Base-by-base conservation (phyloP, 305 asterid species). In the Striga hermonthica region DNA sequence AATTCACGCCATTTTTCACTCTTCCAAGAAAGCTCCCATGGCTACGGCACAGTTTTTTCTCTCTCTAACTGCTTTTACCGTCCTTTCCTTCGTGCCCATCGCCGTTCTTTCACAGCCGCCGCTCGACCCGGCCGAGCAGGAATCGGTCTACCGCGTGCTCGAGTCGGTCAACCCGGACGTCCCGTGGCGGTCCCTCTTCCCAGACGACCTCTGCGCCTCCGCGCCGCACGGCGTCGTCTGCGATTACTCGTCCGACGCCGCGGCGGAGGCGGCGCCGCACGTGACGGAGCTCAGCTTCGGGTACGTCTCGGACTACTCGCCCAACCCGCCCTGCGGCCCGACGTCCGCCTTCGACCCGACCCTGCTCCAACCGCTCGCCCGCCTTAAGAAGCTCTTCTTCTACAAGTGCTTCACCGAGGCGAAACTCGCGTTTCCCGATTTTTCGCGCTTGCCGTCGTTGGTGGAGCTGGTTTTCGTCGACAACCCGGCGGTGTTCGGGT, bases 201-300 rank as follows among this genome's bases (percentile, higher is more conserved):
- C 96, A 16, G 96, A 86, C 38, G 98, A 91, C 13, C 69, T 91
- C 15, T 88, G 98, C 83, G 8, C 75, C 54, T 74, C 95, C 56
- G 86, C 91, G 22, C 96, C 96, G 1, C 97, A 91, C 81, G 97
- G 97, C 66, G 80, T 91, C 71, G 85, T 82, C 7, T 91, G 96
- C 74, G 91, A 86, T 61, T 82, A 79, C 72, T 83, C 83, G 67
- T 31, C 71, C 57, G 10, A 47, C 35, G 9, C 63, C 59, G 40
- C 53, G 31, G 66, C 53, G 28, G 57, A 56, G 7, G 71, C 34
- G 4, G 65, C 77, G 6, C 78, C 86, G 7, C 98, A 82, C 44
- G 64, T 91, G 37, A 76, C 87, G 0, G 98, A 86, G 82, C 84
- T 91, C 50, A 91, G 79, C 68, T 77, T 91, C 37, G 97, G 97